Conservation (phyloP, 352 stramenopile species). For the Globisporangium irregulare region DNA sequence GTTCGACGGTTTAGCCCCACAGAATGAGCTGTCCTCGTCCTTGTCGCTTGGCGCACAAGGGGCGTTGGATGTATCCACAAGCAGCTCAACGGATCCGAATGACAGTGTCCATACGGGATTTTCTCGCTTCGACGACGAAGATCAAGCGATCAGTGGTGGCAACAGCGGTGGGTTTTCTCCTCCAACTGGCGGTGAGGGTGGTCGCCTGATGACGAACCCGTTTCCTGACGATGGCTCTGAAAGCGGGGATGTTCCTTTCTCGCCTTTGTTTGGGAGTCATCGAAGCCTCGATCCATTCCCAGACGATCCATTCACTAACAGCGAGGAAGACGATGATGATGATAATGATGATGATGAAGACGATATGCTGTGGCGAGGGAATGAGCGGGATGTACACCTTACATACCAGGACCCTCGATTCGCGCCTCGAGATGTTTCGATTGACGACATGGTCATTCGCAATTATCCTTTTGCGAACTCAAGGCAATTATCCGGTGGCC, state of each 20-base stretch:
- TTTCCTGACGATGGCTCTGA: constrained; percentile 6
- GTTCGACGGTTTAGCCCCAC: neutral
- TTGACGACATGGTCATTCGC: constrained; percentile 4
- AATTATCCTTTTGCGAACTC: neutral
- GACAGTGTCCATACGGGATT: constrained; percentile 1
- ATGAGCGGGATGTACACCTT: neutral
- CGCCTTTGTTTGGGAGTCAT: neutral
- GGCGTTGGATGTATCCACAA: neutral
- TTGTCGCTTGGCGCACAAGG: neutral
- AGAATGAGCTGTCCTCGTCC: neutral
- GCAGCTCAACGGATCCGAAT: constrained; percentile 5
- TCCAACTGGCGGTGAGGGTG: neutral
- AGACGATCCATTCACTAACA: constrained; percentile 23
- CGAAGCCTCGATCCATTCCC: constrained; percentile 21
- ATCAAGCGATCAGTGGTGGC: neutral
- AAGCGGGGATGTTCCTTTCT: neutral
- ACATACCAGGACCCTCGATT: neutral
- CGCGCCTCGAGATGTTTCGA: constrained; percentile 6
- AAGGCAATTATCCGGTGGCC: neutral
- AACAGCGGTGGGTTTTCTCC: neutral
- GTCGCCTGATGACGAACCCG: constrained; percentile 3
- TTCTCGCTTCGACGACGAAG: constrained; percentile 5
- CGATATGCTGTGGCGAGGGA: neutral
- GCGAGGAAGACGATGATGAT: constrained; percentile 17
- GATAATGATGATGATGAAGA: constrained; percentile 7